Evolutionary conservation across 805 yeast genomes (phyloP), one percentile per base, ranked within the genome.

Genomic region (Wickerhamiella kurtzmanii): DNA sequence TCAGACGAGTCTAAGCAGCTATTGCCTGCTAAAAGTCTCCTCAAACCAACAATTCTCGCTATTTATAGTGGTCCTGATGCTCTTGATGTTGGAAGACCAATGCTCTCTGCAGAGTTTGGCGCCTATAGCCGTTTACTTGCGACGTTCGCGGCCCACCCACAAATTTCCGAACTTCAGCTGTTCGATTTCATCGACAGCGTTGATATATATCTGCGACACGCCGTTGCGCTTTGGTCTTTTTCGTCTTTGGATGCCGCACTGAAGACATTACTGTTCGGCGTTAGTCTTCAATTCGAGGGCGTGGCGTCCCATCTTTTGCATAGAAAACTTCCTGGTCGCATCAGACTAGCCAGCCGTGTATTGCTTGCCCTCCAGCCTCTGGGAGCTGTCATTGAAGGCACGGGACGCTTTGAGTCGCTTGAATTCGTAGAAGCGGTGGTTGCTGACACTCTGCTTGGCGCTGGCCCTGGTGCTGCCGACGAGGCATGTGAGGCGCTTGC

Each of bases 281-380:
- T 52, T 3, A 17, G 48, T 1, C 39, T 55, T 13, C 58, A 55
- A 21, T 43, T 55, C 6, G 50, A 53, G 44, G 58, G 58, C 2
- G 22, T 55, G 9, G 48, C 44, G 35, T 17, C 37, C 17, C 54
- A 46, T 32, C 16, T 50, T 9, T 44, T 54, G 13, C 41, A 21
- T 32, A 22, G 37, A 6, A 37, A n/a, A n/a, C n/a, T n/a, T n/a
- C n/a, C n/a, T n/a, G n/a, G n/a, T n/a, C 38, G 5, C 28, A 25
- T 2, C 21, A 11, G 19, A 13, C 11, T 50, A 0, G 52, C 53
- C 2, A 20, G 28, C 2, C 21, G 36, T 18, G 36, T 44, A 1
- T 45, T 55, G 11, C 40, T 28, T 16, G 32, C 43, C 19, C 18
- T 55, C n/a, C 58, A 55, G 47, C 52, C 52, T 2, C 19, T 55